These are phyloP conservation scores for Bothriochloa decipiens DNA, from an alignment of 176 grass and related monocot genomes.

Conservation along the genomic window DNA sequence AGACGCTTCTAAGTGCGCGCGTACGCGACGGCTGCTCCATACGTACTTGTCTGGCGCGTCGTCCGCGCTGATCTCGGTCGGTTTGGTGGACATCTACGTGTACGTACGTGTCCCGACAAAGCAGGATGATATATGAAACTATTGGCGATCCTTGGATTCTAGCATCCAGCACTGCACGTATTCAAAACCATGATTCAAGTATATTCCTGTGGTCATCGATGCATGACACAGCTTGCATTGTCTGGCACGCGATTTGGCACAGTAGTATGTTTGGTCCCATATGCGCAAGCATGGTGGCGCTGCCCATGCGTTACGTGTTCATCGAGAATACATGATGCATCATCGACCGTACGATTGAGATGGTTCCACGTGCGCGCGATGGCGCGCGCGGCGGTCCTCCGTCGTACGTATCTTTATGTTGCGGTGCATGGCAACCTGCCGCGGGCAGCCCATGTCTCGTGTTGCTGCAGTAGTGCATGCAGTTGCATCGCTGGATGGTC, in stretches of 20 bases:
- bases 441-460: conserved; percentile 8
- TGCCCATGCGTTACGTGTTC: too few relatives aligned
- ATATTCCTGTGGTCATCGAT: background rate
- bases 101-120: background rate
- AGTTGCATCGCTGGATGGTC: background rate
- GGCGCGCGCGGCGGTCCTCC: background rate
- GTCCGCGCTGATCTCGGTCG: background rate
- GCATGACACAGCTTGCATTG: too few relatives aligned
- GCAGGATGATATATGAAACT: background rate
- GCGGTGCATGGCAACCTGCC: background rate
- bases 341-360: background rate
- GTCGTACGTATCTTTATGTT: background rate
- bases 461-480: conserved; percentile 24
- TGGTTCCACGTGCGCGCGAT: background rate
- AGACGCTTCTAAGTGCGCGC: background rate
- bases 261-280: background rate
- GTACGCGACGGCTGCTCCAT: conserved; percentile 5
- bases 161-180: background rate
- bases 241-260: background rate
- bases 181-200: background rate
- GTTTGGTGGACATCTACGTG: too few relatives aligned
- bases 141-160: background rate
- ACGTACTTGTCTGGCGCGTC: background rate
- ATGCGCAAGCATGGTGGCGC: background rate
- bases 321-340: background rate